Percentiles rank a stretch among this genome's conserved stretches.
These are phyloP conservation scores for Marasmius oreades DNA, from an alignment of 1,284 basidiomycete species.

Conservation along the genomic window DNA sequence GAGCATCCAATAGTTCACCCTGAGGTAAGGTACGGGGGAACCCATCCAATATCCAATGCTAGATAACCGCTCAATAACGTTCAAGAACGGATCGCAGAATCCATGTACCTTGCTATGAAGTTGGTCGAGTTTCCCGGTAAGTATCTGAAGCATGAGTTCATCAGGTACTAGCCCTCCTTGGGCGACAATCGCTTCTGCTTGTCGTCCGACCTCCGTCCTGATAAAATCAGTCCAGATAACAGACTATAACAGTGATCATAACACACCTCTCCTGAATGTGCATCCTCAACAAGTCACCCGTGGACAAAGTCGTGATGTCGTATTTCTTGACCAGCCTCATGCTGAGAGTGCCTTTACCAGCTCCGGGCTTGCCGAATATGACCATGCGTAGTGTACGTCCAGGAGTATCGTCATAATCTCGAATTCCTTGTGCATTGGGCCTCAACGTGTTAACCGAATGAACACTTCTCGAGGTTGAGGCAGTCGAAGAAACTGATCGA, in stretches of 20 bases:
- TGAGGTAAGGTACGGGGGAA: constrained; percentile 94
- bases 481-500: constrained; percentile 16
- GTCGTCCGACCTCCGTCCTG: constrained; percentile 66
- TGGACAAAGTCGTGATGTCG: constrained; percentile 71
- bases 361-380: constrained; percentile 80
- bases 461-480: constrained; percentile 35
- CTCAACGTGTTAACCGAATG: constrained; percentile 34
- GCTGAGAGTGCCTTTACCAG: constrained; percentile 78
- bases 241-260: neutral
- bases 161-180: constrained; percentile 75
- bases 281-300: constrained; percentile 77
- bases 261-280: constrained; percentile 68
- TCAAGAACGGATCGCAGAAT: neutral
- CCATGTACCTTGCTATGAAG: constrained; percentile 58
- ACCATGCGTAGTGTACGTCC: constrained; percentile 61
- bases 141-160: constrained; percentile 72
- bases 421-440: constrained; percentile 19
- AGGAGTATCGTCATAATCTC: constrained; percentile 9
- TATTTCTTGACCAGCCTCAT: constrained; percentile 72
- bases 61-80: neutral
- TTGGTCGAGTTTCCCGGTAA: constrained; percentile 67
- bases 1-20: constrained; percentile 78
- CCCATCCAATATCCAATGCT: constrained; percentile 95
- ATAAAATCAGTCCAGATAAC: neutral
- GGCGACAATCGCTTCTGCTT: constrained; percentile 76